Percentiles rank a stretch among this genome's conserved stretches.
Evolutionary conservation across 352 stramenopile species (phyloP).

Genomic region (Globisporangium rhizosaccharum): DNA sequence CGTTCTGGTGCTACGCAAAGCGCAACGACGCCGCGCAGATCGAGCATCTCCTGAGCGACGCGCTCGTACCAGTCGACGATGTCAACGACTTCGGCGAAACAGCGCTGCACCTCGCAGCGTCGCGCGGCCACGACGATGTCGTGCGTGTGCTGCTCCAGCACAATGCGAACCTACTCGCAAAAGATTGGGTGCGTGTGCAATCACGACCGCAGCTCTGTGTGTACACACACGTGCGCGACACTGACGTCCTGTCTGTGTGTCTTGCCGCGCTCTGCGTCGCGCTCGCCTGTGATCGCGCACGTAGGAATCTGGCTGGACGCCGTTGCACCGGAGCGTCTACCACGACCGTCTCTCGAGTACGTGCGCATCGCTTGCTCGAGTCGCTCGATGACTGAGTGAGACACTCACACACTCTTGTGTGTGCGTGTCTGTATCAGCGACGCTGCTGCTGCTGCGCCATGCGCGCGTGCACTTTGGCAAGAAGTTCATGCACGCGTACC

Average conservation of each 20-base stretch:
- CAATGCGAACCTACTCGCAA: conserved; percentile 36
- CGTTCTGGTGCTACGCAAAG: neutral
- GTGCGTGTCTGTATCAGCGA: conserved; percentile 40
- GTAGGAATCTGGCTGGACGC: conserved; percentile 80
- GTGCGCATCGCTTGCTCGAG: conserved; percentile 5
- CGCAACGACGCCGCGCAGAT: conserved; percentile 4
- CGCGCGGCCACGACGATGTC: conserved; percentile 43
- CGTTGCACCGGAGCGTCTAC: conserved; percentile 70
- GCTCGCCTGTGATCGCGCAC: neutral
- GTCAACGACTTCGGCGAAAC: conserved; percentile 70
- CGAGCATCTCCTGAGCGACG: conserved; percentile 19
- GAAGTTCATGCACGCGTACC: conserved; percentile 42
- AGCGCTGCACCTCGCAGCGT: conserved; percentile 63
- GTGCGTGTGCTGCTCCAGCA: conserved; percentile 52
- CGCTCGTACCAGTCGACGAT: conserved; percentile 41
- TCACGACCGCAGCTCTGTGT: too few relatives aligned
- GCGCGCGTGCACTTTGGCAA: conserved; percentile 41
- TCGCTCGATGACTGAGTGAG: neutral
- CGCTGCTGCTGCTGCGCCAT: conserved; percentile 64
- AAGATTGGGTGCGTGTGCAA: conserved; percentile 51
- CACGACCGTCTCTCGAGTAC: conserved; percentile 62
- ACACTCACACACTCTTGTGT: neutral
- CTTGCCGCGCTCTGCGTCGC: conserved; percentile 8
- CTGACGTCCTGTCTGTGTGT: conserved; percentile 4
- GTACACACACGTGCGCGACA: neutral